These are phyloP conservation scores for Allantophomopsis lycopodina DNA, from an alignment of 2,329 filamentous ascomycete species.

Conservation along the genomic window DNA sequence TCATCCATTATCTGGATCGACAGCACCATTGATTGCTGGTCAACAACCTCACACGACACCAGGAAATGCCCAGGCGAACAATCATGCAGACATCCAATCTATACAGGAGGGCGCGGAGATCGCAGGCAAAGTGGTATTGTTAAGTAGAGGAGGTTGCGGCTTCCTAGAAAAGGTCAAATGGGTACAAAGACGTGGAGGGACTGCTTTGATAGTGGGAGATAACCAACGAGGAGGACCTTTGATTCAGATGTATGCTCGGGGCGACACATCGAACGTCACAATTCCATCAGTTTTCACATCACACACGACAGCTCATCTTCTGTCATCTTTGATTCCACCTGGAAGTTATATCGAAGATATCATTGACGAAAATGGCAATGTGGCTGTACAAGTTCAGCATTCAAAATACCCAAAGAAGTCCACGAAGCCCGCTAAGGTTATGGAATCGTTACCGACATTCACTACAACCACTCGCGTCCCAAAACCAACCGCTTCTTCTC, in stretches of 20 bases:
- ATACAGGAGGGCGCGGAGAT: constrained; percentile 89
- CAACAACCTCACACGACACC: constrained; percentile 4
- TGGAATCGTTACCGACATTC: constrained; percentile 12
- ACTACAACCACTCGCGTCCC: constrained; percentile 12
- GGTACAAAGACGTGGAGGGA: constrained; percentile 80
- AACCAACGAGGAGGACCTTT: constrained; percentile 78
- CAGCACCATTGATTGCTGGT: constrained; percentile 20
- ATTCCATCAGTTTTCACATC: constrained; percentile 94
- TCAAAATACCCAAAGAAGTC: constrained; percentile 12
- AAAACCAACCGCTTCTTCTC: constrained; percentile 15
- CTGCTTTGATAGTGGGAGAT: constrained; percentile 88
- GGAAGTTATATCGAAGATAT: constrained; percentile 48
- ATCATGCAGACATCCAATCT: constrained; percentile 79
- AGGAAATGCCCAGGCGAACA: constrained; percentile 6
- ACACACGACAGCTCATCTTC: constrained; percentile 81
- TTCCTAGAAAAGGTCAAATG: constrained; percentile 97
- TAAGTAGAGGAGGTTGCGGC: constrained; percentile 87
- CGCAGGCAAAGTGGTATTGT: constrained; percentile 76
- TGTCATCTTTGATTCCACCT: constrained; percentile 74
- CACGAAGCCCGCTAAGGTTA: constrained; percentile 15
- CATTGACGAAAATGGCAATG: constrained; percentile 44
- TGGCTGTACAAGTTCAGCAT: constrained; percentile 37
- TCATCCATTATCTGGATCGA: constrained; percentile 25
- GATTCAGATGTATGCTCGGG: constrained; percentile 96
- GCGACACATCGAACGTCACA: constrained; percentile 86